Evolutionary conservation across 108 stramenopile species (phyloP), one percentile per base, ranked within the genome.

Genomic region (Stephanodiscus minutulus): DNA sequence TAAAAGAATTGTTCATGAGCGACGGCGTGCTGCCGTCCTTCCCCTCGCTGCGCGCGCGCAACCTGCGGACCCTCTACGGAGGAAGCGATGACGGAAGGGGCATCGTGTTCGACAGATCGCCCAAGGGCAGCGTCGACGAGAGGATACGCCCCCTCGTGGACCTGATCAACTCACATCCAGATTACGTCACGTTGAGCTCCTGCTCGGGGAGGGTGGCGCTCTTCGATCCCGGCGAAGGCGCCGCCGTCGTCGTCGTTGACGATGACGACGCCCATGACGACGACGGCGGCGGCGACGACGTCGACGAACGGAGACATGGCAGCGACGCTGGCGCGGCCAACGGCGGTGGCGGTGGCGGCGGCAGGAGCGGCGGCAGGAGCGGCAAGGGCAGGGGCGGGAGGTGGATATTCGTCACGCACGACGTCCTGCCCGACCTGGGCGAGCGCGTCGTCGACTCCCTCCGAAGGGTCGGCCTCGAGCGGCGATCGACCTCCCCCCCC

Each of bases 191-290:
- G 18, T 52, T 89, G 24, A 88, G 87, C 25, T 92, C 91, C 6
- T 96, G 94, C 78, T 91, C 90, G 0, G 91, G 94, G 49, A 72
- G 94, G 56, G 85, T 96, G 25, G 82, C 91, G 4, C 47, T 96
- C 9, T 96, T 96, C 77, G 88, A 91, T 83, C 91, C 89, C 41
- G 63, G 21, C 29, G 61, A 48, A 27, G 53, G 64, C 22, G 29
- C 53, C 11, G 59, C 24, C 2, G 71, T 64, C 21, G 47, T 12
- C 18, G 29, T 21, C 64, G 53, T 11, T 1, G 57, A 44, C 3
- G 12, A 35, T 29, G 57, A n/a, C 12, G 22, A 64, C 43, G 43
- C 48, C n/a, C 31, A 53, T 22, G 37, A 39, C 21, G 0, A 62
- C 47, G 20, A 49, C 70, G 20, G 35, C 29, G 29, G 37, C 31